Conservation (phyloP, 2,329 filamentous ascomycete genomes). For the Verticillium klebahnii region DNA sequence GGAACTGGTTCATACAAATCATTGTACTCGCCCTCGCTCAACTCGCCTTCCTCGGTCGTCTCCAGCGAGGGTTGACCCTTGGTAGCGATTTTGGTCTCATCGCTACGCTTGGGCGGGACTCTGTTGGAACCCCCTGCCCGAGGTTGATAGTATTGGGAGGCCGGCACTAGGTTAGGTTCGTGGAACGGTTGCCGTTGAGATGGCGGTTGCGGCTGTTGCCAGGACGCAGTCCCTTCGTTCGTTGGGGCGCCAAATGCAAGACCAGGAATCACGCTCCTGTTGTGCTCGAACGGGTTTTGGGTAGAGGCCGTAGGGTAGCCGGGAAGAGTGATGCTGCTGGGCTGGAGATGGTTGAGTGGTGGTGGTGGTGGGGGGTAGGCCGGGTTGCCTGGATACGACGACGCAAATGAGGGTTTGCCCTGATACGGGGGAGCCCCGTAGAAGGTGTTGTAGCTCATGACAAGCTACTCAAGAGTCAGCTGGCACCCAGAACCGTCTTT, state of each 20-base stretch:
- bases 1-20: constrained; percentile 46
- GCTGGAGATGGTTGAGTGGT: constrained; percentile 5
- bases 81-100: background rate
- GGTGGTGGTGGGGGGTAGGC: background rate
- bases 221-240: background rate
- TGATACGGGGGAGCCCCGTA: constrained; percentile 15
- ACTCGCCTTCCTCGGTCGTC: constrained; percentile 65
- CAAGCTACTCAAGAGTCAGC: background rate
- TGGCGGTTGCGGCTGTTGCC: constrained; percentile 6
- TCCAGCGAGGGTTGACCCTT: constrained; percentile 6
- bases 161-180: constrained; percentile 13
- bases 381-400: constrained; percentile 7
- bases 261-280: constrained; percentile 18
- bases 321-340: constrained; percentile 1
- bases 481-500: background rate
- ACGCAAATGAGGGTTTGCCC: constrained; percentile 15
- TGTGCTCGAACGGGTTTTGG: constrained; percentile 12
- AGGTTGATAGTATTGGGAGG: constrained; percentile 10
- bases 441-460: constrained; percentile 36
- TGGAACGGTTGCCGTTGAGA: constrained; percentile 6
- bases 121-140: constrained; percentile 13
- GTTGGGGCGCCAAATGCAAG: constrained; percentile 13
- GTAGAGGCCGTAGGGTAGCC: background rate
- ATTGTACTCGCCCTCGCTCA: constrained; percentile 65
- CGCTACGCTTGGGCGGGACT: background rate